Evolutionary conservation across 2,329 filamentous ascomycete genomes (phyloP).

Genomic region (Keithomyces neogunnii): DNA sequence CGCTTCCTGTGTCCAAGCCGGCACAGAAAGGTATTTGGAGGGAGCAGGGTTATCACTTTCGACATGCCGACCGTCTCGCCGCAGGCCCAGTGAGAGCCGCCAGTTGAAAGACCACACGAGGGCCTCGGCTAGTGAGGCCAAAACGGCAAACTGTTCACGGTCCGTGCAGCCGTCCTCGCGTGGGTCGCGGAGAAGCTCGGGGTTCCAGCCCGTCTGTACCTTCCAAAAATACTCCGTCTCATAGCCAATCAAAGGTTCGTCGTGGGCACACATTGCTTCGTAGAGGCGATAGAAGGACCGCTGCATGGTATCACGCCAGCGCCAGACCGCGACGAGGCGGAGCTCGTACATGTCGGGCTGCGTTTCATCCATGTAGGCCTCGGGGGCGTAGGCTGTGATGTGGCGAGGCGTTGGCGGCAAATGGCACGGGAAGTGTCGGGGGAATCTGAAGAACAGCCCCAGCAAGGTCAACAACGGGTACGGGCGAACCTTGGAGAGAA

Average conservation of each 20-base stretch:
- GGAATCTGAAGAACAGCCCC: not conserved
- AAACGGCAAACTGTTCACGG: constrained; percentile 14
- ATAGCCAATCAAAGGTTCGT: constrained; percentile 15
- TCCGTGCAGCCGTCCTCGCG: constrained; percentile 6
- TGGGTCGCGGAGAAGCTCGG: constrained; percentile 12
- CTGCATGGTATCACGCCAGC: constrained; percentile 17
- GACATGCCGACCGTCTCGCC: constrained; percentile 4
- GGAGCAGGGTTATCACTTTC: not conserved
- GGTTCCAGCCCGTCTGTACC: constrained; percentile 12
- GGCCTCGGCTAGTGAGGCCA: constrained; percentile 15
- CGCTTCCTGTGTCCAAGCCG: not conserved
- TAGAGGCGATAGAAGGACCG: constrained; percentile 19
- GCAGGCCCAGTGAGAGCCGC: constrained; percentile 14
- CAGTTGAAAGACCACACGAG: constrained; percentile 16
- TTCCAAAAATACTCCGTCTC: constrained; percentile 20
- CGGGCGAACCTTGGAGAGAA: not conserved
- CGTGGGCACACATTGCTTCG: constrained; percentile 17
- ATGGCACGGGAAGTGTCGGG: not conserved
- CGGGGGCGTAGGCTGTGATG: constrained; percentile 9
- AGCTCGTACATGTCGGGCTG: not conserved
- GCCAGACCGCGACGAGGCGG: constrained; percentile 8
- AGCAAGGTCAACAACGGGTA: not conserved
- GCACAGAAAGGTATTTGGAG: not conserved
- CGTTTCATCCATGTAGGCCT: not conserved
- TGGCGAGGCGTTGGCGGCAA: constrained; percentile 9